Base-by-base conservation (phyloP, 2,329 filamentous ascomycete species). In the Madurella mycetomatis region DNA sequence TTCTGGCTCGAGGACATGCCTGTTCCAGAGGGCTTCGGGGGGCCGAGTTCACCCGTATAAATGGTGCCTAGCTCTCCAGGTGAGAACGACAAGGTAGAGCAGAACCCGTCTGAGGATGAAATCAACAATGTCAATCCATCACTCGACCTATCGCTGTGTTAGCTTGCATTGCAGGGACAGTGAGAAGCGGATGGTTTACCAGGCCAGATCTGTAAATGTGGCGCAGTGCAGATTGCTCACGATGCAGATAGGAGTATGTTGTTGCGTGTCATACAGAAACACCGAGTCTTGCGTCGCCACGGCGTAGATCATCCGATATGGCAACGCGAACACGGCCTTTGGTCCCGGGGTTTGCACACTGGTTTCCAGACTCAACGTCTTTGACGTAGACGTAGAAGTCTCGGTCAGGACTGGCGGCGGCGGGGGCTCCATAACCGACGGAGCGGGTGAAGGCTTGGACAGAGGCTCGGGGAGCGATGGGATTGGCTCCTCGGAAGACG, bases 31-130 rank as follows among this genome's bases (percentile, higher is more conserved):
- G 72, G 67, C 61, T 78, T 82, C 31, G 72, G 67, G 13, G 75
- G 73, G n/a, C 77, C 75, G 40, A 85, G 69, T 49, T 90, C 84
- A 32, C 86, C 86, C 9, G 84, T 85, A 69, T 95, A 95, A 5
- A 84, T 73, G 60, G 92, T 85, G 12, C 94, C 94, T 1, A 99
- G 76, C 69, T 99, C 94, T 9, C 90, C 89, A 2, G 87, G 76
- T 1, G 82, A 72, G 67, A 99, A 99, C 0, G 91, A 88, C 5
- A 99, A 76, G 0, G 89, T 87, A 0, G 94, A 99, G 70, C 94
- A 99, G 74, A 97, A 99, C 0, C 94, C 94, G 70, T 99, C 94
- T 0, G 94, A 96, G 0, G 94, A 99, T n/a, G 91, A 94, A 74
- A 99, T 95, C 47, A 99, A 78, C 18, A 99, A 76, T 1, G 76